A percentile compares a stretch with the other conserved stretches of the same genome.
Conservation (phyloP, 2,329 filamentous ascomycete genomes). For the Fusarium euwallaceae region DNA sequence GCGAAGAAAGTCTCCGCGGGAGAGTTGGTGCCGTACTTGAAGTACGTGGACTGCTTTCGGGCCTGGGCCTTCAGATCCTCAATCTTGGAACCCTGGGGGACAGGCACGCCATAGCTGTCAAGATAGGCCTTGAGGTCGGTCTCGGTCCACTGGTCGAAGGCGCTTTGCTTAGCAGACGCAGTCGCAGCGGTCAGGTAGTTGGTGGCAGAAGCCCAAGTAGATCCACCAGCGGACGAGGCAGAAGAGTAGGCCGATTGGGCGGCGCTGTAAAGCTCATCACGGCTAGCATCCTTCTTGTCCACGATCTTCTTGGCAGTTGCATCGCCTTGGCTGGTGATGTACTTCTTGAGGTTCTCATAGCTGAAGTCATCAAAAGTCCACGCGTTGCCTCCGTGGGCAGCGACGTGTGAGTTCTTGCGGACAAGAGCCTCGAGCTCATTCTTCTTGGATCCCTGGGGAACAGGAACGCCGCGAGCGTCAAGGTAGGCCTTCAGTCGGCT, state of each 20-base stretch:
- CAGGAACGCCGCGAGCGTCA: constrained; percentile 80
- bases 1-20: constrained; percentile 76
- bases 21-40: constrained; percentile 79
- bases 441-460: constrained; percentile 77
- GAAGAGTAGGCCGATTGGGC: constrained; percentile 72
- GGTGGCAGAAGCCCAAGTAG: constrained; percentile 75
- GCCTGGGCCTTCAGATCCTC: constrained; percentile 80
- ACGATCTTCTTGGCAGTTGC: constrained; percentile 69
- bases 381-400: constrained; percentile 73
- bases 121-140: constrained; percentile 83
- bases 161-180: constrained; percentile 71
- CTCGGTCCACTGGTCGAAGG: constrained; percentile 81
- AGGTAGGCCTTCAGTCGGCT: constrained; percentile 83
- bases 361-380: constrained; percentile 88
- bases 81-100: constrained; percentile 75
- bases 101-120: constrained; percentile 79
- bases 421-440: constrained; percentile 82
- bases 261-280: constrained; percentile 79
- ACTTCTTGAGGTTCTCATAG: constrained; percentile 75
- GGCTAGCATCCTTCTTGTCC: constrained; percentile 73
- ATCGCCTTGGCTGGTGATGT: constrained; percentile 66
- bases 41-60: constrained; percentile 80
- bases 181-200: constrained; percentile 78
- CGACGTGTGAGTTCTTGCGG: constrained; percentile 80
- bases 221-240: constrained; percentile 70